Percentiles rank a stretch among this genome's conserved stretches.
phyloP scores from a whole-genome alignment of 352 stramenopile species.

The Phytophthora tentaculata region DNA sequence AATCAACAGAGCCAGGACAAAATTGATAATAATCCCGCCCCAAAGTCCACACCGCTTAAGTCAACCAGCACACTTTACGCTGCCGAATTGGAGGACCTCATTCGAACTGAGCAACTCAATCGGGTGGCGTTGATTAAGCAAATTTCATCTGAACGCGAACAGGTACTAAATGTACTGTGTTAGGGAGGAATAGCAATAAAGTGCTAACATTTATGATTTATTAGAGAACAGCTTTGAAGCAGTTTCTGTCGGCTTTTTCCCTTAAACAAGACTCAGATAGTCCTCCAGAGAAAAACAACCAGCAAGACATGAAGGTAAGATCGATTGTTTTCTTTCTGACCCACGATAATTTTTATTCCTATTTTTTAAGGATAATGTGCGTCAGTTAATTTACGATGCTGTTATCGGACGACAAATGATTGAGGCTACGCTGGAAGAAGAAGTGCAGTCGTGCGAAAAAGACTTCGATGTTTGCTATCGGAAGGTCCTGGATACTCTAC shows the following conservation, averaged over 20 bases:
- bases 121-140: conserved; percentile 64
- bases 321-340: neutral
- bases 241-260: conserved; percentile 43
- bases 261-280: conserved; percentile 2
- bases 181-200: neutral
- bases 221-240: conserved; percentile 57
- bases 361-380: conserved; percentile 34
- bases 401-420: conserved; percentile 78
- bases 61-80: conserved; percentile 34
- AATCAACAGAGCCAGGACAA: conserved; percentile 16
- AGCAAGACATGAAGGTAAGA: conserved; percentile 33
- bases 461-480: conserved; percentile 45
- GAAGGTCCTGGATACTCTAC: conserved; percentile 39
- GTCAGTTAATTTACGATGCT: conserved; percentile 70
- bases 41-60: neutral
- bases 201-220: neutral
- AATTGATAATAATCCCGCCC: conserved; percentile 3
- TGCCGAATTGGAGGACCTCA: conserved; percentile 55
- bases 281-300: conserved; percentile 30
- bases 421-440: conserved; percentile 58
- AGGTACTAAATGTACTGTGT: conserved; percentile 29
- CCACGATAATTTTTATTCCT: too few species aligned
- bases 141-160: conserved; percentile 58
- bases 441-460: conserved; percentile 47
- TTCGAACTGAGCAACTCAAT: conserved; percentile 56